These are phyloP conservation scores for Candida corydali DNA, from an alignment of 805 yeast species.

Conservation along the genomic window DNA sequence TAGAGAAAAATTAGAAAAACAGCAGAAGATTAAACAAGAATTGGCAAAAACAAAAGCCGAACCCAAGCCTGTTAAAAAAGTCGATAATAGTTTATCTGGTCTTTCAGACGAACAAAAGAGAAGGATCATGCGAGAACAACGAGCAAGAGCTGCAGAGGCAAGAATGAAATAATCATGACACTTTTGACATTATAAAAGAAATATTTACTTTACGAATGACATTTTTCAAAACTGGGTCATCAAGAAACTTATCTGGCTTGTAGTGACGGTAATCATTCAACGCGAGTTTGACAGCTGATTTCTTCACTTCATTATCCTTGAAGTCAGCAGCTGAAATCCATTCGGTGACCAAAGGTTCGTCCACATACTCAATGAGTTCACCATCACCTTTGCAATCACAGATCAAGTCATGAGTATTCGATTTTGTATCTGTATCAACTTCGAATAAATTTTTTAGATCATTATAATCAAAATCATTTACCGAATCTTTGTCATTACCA, in stretches of 20 bases:
- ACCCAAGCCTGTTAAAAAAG: no score
- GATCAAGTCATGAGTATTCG: conserved; percentile 73
- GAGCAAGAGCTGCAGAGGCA: conserved; percentile 96
- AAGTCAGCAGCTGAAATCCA: conserved; percentile 60
- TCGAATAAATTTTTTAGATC: conserved; percentile 78
- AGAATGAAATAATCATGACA: conserved; percentile 30
- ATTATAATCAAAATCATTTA: conserved; percentile 61
- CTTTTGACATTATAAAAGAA: conserved; percentile 10
- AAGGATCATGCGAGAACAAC: conserved; percentile 84
- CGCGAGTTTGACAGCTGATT: conserved; percentile 51
- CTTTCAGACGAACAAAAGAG: conserved; percentile 69
- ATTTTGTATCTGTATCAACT: conserved; percentile 47
- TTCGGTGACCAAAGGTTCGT: not conserved
- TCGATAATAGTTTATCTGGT: no score
- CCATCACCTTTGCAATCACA: conserved; percentile 63
- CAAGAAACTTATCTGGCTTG: conserved; percentile 35
- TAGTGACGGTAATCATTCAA: conserved; percentile 61
- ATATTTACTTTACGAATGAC: conserved; percentile 7
- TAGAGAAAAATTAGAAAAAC: conserved; percentile 35
- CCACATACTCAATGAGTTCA: conserved; percentile 4
- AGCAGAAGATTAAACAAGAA: conserved; percentile 39
- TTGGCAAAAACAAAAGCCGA: conserved; percentile 39
- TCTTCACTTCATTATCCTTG: conserved; percentile 24
- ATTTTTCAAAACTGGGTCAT: conserved; percentile 13
- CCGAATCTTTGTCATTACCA: conserved; percentile 38